Conservation (phyloP, 2,329 filamentous ascomycete genomes). For the Penicillium paneum region DNA sequence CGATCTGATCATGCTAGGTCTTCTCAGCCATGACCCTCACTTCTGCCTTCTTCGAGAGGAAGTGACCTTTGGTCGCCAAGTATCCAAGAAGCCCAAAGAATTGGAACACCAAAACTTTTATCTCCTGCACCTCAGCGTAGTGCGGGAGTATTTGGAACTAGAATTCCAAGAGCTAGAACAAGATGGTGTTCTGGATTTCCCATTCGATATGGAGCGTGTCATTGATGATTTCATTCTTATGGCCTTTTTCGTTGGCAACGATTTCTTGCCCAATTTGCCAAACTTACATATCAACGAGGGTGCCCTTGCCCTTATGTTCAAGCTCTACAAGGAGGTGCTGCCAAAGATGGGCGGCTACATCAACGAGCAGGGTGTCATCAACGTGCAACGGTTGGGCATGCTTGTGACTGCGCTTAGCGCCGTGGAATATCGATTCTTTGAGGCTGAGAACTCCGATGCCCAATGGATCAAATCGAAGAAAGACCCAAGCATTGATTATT, state of each 20-base stretch:
- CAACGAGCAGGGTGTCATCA: slow-evolving; percentile 91
- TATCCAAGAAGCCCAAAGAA: slow-evolving; percentile 87
- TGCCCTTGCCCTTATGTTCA: slow-evolving; percentile 94
- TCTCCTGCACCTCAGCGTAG: slow-evolving; percentile 93
- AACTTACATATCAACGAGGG: slow-evolving; percentile 98
- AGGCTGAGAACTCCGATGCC: slow-evolving; percentile 81
- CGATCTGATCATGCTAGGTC: slow-evolving; percentile 96
- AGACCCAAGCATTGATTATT: slow-evolving; percentile 65
- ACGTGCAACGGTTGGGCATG: slow-evolving; percentile 71
- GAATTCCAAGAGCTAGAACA: slow-evolving; percentile 91
- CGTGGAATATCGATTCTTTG: slow-evolving; percentile 89
- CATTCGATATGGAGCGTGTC: slow-evolving; percentile 89
- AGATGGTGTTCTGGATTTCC: slow-evolving; percentile 67
- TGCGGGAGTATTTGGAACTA: slow-evolving; percentile 92
- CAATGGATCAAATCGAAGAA: slow-evolving; percentile 90
- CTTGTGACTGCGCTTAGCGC: slow-evolving; percentile 81
- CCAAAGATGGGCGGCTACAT: slow-evolving; percentile 90
- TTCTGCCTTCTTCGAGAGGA: slow-evolving; percentile 96
- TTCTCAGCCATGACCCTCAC: slow-evolving; percentile 96
- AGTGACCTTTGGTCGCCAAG: slow-evolving; percentile 90
- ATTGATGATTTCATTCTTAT: slow-evolving; percentile 99
- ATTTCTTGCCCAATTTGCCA: slow-evolving; percentile 95
- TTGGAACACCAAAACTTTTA: slow-evolving; percentile 99
- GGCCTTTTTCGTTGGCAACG: slow-evolving; percentile 99
- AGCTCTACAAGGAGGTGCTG: slow-evolving; percentile 86